Conservation (phyloP, 768 basidiomycete species). For the Leccinum uliginosum region DNA sequence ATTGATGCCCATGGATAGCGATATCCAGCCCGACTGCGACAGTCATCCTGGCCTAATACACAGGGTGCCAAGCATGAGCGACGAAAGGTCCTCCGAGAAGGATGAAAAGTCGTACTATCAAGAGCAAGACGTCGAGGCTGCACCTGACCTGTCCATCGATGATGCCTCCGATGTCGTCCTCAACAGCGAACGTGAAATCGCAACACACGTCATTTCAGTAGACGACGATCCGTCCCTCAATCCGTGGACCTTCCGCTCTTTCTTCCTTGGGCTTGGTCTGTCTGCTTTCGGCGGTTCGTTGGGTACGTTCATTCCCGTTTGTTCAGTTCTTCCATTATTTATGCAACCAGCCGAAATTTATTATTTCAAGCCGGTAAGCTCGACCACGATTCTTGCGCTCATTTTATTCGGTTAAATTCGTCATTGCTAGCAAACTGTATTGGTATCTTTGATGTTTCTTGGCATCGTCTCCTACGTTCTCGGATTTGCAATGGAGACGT, state of each 20-base stretch:
- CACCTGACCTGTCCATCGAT: constrained; percentile 1
- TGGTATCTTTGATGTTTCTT: constrained; percentile 51
- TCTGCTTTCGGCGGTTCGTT: neutral
- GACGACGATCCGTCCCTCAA: constrained; percentile 2
- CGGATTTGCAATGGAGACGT: constrained; percentile 41
- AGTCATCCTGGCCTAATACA: neutral
- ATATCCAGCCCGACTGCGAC: neutral
- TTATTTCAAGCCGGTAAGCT: constrained; percentile 52
- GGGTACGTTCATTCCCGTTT: neutral
- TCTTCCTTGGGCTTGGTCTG: neutral
- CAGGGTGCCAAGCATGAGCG: neutral
- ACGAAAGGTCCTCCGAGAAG: constrained; percentile 7
- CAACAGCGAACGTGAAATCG: constrained; percentile 42
- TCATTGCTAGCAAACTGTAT: constrained; percentile 44
- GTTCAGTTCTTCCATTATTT: neutral
- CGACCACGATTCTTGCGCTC: neutral
- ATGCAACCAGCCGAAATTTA: constrained; percentile 46
- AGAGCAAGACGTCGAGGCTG: constrained; percentile 32
- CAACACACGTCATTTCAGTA: constrained; percentile 35
- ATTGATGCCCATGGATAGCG: constrained; percentile 4
- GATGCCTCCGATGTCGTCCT: constrained; percentile 23
- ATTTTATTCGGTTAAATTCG: constrained; percentile 1
- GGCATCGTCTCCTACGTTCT: constrained; percentile 49
- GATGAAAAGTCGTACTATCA: constrained; percentile 13
- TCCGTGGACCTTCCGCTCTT: neutral